Conservation (phyloP, 192 early-diverging fungal species). For the Allomyces arbusculus region DNA sequence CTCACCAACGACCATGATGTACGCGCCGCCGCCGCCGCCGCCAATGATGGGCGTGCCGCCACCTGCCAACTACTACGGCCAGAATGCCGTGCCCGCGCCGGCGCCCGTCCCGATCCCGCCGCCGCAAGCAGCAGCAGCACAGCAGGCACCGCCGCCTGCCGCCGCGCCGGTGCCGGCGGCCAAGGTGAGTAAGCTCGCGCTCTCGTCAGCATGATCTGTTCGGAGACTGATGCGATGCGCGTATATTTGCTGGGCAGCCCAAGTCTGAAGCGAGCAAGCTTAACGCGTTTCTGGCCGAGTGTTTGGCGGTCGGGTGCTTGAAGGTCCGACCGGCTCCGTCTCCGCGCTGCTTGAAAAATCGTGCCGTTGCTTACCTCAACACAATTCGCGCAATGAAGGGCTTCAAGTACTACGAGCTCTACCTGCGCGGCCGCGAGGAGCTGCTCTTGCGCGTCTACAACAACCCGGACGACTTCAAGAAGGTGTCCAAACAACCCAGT, state of each 20-base stretch:
- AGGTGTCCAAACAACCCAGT: slow-evolving; percentile 7
- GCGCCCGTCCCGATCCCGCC: too few relatives aligned
- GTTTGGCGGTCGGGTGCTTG: slow-evolving; percentile 41
- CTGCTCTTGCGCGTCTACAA: slow-evolving; percentile 39
- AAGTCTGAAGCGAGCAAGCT: slow-evolving; percentile 5
- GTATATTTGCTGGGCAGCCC: background rate
- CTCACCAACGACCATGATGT: too few relatives aligned
- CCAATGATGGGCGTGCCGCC: too few relatives aligned
- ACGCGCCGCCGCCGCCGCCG: too few relatives aligned
- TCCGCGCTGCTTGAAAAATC: background rate
- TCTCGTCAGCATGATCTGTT: too few relatives aligned
- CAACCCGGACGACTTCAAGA: slow-evolving; percentile 4
- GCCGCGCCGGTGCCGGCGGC: too few relatives aligned
- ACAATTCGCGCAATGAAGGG: slow-evolving; percentile 18
- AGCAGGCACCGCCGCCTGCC: too few relatives aligned
- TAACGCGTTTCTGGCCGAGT: slow-evolving; percentile 38
- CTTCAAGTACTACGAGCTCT: slow-evolving; percentile 40
- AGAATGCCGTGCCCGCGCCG: too few relatives aligned
- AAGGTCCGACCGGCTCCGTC: slow-evolving; percentile 21
- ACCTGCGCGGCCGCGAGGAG: slow-evolving; percentile 47
- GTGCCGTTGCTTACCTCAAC: background rate
- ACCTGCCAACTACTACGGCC: too few relatives aligned
- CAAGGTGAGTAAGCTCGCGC: too few relatives aligned
- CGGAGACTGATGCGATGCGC: too few relatives aligned
- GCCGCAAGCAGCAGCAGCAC: too few relatives aligned